A percentile compares a stretch with the other conserved stretches of the same genome.
phyloP scores from a whole-genome alignment of 345 rosid species.

The Turnera subulata region DNA sequence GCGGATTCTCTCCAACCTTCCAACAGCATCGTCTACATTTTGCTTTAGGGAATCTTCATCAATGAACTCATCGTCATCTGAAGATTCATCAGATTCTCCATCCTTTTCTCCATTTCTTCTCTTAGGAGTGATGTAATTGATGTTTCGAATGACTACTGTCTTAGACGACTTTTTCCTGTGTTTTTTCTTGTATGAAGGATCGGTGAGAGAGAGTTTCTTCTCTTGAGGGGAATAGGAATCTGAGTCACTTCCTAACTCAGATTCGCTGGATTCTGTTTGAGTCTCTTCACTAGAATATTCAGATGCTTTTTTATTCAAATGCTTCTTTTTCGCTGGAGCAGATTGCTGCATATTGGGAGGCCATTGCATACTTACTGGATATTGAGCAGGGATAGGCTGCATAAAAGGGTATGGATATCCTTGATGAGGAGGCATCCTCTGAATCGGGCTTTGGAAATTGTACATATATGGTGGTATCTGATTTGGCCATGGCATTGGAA shows the following conservation, averaged over 20 bases:
- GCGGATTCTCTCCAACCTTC: conserved; percentile 33
- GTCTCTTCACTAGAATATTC: conserved; percentile 43
- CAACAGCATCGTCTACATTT: conserved; percentile 55
- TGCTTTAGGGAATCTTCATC: conserved; percentile 49
- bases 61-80: conserved; percentile 42
- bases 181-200: conserved; percentile 36
- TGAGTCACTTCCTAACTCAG: conserved; percentile 49
- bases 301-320: conserved; percentile 33
- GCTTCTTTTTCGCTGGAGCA: conserved; percentile 29
- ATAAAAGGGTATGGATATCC: conserved; percentile 66
- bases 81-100: conserved; percentile 34
- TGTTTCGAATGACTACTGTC: conserved; percentile 77
- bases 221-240: conserved; percentile 40
- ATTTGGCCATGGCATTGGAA: conserved; percentile 62
- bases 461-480: conserved; percentile 68
- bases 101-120: conserved; percentile 50
- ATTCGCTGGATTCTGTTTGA: conserved; percentile 45
- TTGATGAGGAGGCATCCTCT: conserved; percentile 55
- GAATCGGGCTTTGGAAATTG: conserved; percentile 40
- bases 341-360: conserved; percentile 25
- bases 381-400: conserved; percentile 45
- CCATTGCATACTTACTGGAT: conserved; percentile 50
- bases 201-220: conserved; percentile 37
- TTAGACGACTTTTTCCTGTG: conserved; percentile 56
- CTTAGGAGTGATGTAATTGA: conserved; percentile 80